Conservation (phyloP, 257 asterid genomes). For the Petrea volubilis region DNA sequence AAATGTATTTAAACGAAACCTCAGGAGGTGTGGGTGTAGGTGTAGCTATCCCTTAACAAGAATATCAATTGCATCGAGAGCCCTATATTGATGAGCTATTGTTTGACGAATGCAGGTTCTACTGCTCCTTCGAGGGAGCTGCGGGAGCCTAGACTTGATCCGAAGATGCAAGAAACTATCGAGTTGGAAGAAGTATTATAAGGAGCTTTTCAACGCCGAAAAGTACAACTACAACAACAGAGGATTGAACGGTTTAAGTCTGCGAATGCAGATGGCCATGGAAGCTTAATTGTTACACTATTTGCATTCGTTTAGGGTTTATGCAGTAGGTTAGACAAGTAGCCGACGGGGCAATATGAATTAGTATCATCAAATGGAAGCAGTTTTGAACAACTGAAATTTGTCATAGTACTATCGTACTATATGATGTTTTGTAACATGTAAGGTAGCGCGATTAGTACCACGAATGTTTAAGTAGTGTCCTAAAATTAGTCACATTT, state of each 20-base stretch:
- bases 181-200: conserved; percentile 83
- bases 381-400: too few relatives aligned
- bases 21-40: too few relatives aligned
- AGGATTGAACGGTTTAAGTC: conserved; percentile 28
- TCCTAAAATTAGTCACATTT: too few relatives aligned
- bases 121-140: conserved; percentile 80
- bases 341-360: background rate
- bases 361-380: too few relatives aligned
- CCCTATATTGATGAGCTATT: background rate
- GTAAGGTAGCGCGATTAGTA: too few relatives aligned
- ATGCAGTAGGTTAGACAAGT: background rate
- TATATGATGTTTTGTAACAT: too few relatives aligned
- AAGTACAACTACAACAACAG: conserved; percentile 35
- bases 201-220: conserved; percentile 75
- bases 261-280: conserved; percentile 30
- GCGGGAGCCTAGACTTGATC: conserved; percentile 79
- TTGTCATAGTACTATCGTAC: too few relatives aligned
- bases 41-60: too few relatives aligned
- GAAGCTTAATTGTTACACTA: conserved; percentile 29
- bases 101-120: conserved; percentile 45
- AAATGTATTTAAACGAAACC: too few relatives aligned
- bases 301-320: background rate
- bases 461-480: too few relatives aligned
- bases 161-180: conserved; percentile 67
- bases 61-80: background rate